phyloP scores from a whole-genome alignment of 2,329 filamentous ascomycete species.

The Aspergillus candidus region DNA sequence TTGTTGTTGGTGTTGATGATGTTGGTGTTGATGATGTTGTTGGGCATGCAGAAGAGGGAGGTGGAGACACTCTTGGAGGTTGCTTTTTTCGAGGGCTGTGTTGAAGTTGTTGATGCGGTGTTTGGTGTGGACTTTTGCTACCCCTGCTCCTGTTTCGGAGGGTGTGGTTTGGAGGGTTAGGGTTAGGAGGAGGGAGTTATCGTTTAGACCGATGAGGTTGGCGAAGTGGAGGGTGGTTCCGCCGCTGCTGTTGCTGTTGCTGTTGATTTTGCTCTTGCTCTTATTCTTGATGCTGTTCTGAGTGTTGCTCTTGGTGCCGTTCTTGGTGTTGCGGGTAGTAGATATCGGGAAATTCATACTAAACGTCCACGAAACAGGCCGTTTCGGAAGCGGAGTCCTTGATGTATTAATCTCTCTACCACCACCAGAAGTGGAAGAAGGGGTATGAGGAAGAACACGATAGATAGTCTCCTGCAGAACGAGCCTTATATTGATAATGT shows the following conservation, averaged over 20 bases:
- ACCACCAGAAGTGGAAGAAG: too few species aligned
- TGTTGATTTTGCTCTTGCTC: conserved; percentile 5
- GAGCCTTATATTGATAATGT: conserved; percentile 16
- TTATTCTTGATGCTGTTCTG: conserved; percentile 7
- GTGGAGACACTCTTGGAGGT: conserved; percentile 17
- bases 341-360: too few species aligned
- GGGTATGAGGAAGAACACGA: too few species aligned
- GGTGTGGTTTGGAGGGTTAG: conserved; percentile 3
- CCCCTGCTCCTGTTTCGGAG: too few species aligned
- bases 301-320: conserved; percentile 3
- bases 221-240: conserved; percentile 16
- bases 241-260: conserved; percentile 11
- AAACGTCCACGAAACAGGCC: too few species aligned
- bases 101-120: too few species aligned
- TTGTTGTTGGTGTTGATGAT: neutral
- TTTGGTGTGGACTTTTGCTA: too few species aligned
- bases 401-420: too few species aligned
- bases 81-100: conserved; percentile 7
- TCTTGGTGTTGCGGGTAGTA: neutral
- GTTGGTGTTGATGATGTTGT: too few species aligned
- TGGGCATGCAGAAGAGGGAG: conserved; percentile 7
- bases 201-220: conserved; percentile 24
- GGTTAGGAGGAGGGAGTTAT: conserved; percentile 23
- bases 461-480: conserved; percentile 17
- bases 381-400: too few species aligned